Base-by-base conservation (phyloP, 495 filamentous ascomycete species). In the Aspergillus haitiensis region DNA sequence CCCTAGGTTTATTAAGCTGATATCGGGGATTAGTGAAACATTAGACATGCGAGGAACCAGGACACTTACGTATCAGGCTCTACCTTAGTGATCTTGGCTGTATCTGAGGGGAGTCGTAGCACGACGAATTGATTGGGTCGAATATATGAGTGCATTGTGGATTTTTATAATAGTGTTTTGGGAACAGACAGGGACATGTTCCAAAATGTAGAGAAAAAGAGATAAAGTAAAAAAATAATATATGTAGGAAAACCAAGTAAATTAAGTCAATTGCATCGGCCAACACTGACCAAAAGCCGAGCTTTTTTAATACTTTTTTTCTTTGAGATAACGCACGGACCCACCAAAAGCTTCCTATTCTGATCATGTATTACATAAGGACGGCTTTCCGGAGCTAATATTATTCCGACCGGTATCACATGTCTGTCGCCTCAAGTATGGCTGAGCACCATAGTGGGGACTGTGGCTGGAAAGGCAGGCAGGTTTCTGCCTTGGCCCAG, bases 1-100 rank as follows among this genome's bases (percentile, higher is more conserved):
- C 35, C 91, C 92, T 33, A 97, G 77, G 11, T 86, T 89, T 50
- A 96, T 88, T 31, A 82, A 87, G 16, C 92, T 97, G 67, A 16
- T 55, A 33, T 9, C 49, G n/a, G 18, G 45, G 55, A 60, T 70
- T 52, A 77, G 64, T 52, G 54, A 47, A 42, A 54, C 46, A 44
- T 59, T 27, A 33, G 7, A 32, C n/a, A 31, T 21, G 11, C 1
- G 49, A n/a, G 12, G 44, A 39, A 52, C 8, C 8, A 7, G 48
- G 51, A 64, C 46, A 86, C 89, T 72, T 84, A 92, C 90, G 87
- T 89, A 78, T 92, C 85, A 35, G 88, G 89, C 44, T 80, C 73
- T n/a, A 91, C 72, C 65, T 89, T 81, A 13, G 86, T 64, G 39
- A 91, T 77, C 64, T 84, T 85, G 32, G 83, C 71, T 42, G 80